phyloP scores from a whole-genome alignment of 331 rosid species.

The Spiraea crenata region DNA sequence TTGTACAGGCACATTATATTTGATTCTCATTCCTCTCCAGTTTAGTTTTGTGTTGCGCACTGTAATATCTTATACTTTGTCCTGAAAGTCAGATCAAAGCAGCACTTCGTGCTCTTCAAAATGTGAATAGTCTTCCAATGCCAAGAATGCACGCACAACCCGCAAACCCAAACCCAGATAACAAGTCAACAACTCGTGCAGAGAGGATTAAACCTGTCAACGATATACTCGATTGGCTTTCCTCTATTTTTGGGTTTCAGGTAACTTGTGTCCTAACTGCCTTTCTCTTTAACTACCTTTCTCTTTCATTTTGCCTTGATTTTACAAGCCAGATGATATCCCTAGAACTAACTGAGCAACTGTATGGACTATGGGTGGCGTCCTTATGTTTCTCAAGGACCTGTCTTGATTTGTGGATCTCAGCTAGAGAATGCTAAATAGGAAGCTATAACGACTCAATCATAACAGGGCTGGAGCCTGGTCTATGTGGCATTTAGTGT shows the following conservation, averaged over 20 bases:
- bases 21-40: constrained; percentile 22
- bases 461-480: background rate
- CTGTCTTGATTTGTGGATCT: background rate
- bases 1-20: constrained; percentile 37
- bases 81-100: constrained; percentile 64
- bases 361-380: background rate
- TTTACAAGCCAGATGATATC: constrained; percentile 8
- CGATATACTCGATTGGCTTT: constrained; percentile 91
- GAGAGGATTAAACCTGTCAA: constrained; percentile 61
- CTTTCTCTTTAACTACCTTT: constrained; percentile 7
- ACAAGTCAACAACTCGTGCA: constrained; percentile 32
- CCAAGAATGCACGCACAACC: constrained; percentile 44
- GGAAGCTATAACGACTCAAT: background rate
- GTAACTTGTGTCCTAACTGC: constrained; percentile 34
- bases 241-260: constrained; percentile 88
- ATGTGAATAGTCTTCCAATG: constrained; percentile 69
- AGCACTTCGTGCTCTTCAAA: constrained; percentile 60
- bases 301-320: constrained; percentile 10
- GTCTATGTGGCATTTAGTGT: background rate
- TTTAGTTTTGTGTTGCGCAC: constrained; percentile 13
- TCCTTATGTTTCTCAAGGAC: background rate
- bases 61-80: constrained; percentile 21
- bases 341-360: background rate
- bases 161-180: constrained; percentile 27
- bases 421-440: background rate